A percentile compares a stretch with the other conserved stretches of the same genome.
These are phyloP conservation scores for Primulina huaijiensis DNA, from an alignment of 257 asterid species.

Conservation along the genomic window DNA sequence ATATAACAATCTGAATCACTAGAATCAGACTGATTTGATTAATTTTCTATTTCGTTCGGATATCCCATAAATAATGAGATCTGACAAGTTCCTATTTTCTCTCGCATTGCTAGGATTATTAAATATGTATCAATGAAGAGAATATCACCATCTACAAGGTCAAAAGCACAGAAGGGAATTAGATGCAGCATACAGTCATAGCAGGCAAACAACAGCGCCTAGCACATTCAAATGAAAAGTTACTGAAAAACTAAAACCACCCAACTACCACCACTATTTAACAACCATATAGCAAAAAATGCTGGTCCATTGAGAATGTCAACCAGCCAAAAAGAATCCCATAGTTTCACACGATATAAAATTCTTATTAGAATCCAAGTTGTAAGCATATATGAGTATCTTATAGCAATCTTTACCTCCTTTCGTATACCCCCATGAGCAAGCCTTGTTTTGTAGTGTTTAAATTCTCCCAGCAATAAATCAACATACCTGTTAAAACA, in stretches of 20 bases:
- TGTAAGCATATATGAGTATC: conserved; percentile 6
- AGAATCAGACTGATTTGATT: no score
- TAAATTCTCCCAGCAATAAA: conserved; percentile 91
- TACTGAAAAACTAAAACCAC: background rate
- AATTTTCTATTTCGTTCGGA: background rate
- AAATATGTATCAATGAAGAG: background rate
- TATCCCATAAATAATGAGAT: background rate
- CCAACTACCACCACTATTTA: background rate
- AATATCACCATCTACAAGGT: background rate
- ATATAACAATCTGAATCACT: background rate
- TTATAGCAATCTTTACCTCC: conserved; percentile 56
- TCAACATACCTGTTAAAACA: conserved; percentile 79
- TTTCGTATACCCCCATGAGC: conserved; percentile 79
- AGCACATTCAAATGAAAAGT: background rate
- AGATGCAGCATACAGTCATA: background rate
- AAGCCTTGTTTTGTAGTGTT: conserved; percentile 95
- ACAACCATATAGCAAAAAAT: background rate
- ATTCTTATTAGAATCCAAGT: conserved; percentile 19
- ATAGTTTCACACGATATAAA: conserved; percentile 6
- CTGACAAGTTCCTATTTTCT: background rate
- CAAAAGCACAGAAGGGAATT: background rate
- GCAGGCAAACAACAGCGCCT: background rate
- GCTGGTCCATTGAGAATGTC: background rate
- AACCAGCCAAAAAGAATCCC: conserved; percentile 7
- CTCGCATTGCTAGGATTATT: background rate